These are phyloP conservation scores for Fusarium caatingaense DNA, from an alignment of 2,329 filamentous ascomycete genomes.

Conservation along the genomic window DNA sequence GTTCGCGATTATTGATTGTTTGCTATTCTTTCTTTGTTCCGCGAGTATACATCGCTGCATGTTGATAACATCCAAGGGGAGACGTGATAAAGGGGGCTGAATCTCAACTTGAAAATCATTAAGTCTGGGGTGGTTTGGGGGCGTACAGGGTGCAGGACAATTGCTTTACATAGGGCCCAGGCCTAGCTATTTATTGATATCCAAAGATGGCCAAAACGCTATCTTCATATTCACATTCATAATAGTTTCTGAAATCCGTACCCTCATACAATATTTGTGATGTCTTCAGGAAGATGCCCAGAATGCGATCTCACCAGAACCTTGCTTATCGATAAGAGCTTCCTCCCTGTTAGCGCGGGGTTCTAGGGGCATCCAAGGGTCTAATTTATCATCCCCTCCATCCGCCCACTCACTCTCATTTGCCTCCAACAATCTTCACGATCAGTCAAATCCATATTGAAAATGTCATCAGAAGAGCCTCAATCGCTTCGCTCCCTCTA, in stretches of 20 bases:
- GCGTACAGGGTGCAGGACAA: conserved; percentile 31
- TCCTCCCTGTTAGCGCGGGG: conserved; percentile 35
- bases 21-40: conserved; percentile 11
- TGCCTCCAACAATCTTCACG: not conserved
- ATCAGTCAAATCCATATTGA: not conserved
- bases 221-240: conserved; percentile 5
- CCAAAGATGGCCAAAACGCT: conserved; percentile 2
- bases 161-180: conserved; percentile 21
- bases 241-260: not conserved
- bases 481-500: conserved; percentile 64
- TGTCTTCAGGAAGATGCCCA: not conserved
- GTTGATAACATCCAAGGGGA: not conserved
- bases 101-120: conserved; percentile 11
- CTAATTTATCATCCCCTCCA: conserved; percentile 38
- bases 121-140: conserved; percentile 23
- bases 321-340: conserved; percentile 42
- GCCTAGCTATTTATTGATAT: conserved; percentile 28
- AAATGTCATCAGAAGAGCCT: conserved; percentile 56
- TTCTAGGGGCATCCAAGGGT: conserved; percentile 20
- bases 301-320: not conserved
- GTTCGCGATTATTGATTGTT: conserved; percentile 6
- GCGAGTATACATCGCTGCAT: conserved; percentile 19
- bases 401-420: not conserved
- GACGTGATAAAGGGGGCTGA: conserved; percentile 3
- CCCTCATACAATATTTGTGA: not conserved